Conservation (phyloP, 371 early-diverging fungal genomes). For the Zychaea mexicana region DNA sequence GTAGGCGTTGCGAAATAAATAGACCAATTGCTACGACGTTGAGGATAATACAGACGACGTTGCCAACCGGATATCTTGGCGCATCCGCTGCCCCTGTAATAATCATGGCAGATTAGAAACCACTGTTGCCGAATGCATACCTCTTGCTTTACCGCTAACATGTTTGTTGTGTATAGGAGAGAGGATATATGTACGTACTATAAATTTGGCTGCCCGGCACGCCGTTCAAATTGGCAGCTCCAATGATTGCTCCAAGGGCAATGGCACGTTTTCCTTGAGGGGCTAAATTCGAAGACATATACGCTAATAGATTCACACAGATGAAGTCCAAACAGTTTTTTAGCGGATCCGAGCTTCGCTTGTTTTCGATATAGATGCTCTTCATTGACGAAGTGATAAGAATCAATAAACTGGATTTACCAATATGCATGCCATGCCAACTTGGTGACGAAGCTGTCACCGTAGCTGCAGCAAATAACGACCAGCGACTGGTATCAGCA, state of each 20-base stretch:
- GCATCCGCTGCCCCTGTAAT: slow-evolving; percentile 33
- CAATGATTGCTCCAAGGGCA: slow-evolving; percentile 49
- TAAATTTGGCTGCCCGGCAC: slow-evolving; percentile 25
- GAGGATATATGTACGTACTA: no score
- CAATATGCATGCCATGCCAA: slow-evolving; percentile 52
- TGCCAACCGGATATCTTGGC: slow-evolving; percentile 38
- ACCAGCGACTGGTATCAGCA: slow-evolving; percentile 36
- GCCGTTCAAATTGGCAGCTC: slow-evolving; percentile 39
- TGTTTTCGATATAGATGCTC: no score
- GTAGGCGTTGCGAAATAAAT: slow-evolving; percentile 23
- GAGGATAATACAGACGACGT: slow-evolving; percentile 39
- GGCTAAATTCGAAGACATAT: slow-evolving; percentile 53
- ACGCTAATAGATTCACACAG: slow-evolving; percentile 30
- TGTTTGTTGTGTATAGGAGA: no score
- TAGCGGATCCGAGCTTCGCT: no score
- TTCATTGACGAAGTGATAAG: background rate
- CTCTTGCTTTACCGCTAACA: no score
- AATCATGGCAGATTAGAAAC: no score
- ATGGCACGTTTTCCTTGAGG: slow-evolving; percentile 53
- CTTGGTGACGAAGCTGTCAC: slow-evolving; percentile 26
- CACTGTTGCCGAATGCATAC: no score
- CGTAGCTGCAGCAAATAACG: slow-evolving; percentile 38
- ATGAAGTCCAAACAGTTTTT: background rate
- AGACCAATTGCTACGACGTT: slow-evolving; percentile 8
- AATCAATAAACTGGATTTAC: background rate